Evolutionary conservation across 331 rosid species (phyloP).

Genomic region (Phaseolus coccineus): DNA sequence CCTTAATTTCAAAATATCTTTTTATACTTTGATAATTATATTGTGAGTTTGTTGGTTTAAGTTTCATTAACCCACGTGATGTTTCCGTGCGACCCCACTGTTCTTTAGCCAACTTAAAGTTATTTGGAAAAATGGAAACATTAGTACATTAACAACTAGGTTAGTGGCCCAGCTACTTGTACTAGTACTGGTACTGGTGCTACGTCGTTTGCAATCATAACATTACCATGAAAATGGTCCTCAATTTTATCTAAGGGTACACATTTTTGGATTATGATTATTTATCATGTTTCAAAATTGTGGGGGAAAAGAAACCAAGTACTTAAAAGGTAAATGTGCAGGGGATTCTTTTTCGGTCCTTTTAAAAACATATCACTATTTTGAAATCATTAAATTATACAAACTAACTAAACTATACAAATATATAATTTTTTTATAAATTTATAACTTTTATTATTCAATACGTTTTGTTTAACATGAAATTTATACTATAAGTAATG

Average conservation of each 20-base stretch:
- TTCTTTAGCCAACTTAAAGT: slow-evolving; percentile 24
- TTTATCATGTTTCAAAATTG: not conserved
- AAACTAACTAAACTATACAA: not conserved
- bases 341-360: not conserved
- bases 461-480: too few relatives aligned
- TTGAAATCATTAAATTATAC: not conserved
- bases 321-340: not conserved
- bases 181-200: slow-evolving; percentile 4
- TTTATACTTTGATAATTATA: too few relatives aligned
- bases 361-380: not conserved
- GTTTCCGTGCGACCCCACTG: slow-evolving; percentile 39
- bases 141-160: slow-evolving; percentile 5
- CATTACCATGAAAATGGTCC: slow-evolving; percentile 56
- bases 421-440: not conserved
- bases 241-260: slow-evolving; percentile 37
- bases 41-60: slow-evolving; percentile 22
- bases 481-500: too few relatives aligned
- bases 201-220: slow-evolving; percentile 23
- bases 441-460: not conserved
- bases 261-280: slow-evolving; percentile 39
- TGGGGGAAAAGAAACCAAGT: not conserved
- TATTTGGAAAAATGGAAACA: slow-evolving; percentile 12
- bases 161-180: slow-evolving; percentile 13
- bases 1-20: too few relatives aligned
- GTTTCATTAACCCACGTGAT: slow-evolving; percentile 37